A percentile compares a stretch with the other conserved stretches of the same genome.
Evolutionary conservation across 1,139 yeast species (phyloP).

Genomic region (Yamadazyma mexicana): DNA sequence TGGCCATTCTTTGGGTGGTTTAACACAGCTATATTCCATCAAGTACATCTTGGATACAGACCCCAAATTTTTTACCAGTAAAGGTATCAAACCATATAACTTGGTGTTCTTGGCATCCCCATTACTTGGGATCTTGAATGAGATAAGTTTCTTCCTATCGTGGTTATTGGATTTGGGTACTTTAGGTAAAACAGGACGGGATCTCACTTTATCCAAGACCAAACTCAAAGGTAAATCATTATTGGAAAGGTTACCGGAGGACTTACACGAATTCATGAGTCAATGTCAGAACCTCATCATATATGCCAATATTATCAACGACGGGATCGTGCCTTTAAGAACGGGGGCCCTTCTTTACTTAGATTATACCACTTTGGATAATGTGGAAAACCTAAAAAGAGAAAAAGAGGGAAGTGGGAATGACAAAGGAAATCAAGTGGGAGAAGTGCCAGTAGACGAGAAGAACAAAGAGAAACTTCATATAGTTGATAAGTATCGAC

Average conservation of each 20-base stretch:
- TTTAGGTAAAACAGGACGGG: conserved; percentile 91
- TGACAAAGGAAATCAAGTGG: conserved; percentile 9
- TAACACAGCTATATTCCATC: conserved; percentile 85
- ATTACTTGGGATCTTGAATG: conserved; percentile 75
- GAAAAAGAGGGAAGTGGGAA: conserved; percentile 12
- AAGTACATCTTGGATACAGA: conserved; percentile 62
- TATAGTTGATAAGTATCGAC: conserved; percentile 17
- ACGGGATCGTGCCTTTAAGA: conserved; percentile 88
- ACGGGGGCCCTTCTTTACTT: conserved; percentile 54
- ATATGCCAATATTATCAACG: conserved; percentile 81
- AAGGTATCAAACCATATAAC: conserved; percentile 59
- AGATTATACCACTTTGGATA: conserved; percentile 45
- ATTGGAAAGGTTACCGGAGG: conserved; percentile 73
- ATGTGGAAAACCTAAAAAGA: conserved; percentile 27
- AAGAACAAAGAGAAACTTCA: conserved; percentile 8
- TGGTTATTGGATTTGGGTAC: conserved; percentile 83
- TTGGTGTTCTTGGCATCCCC: conserved; percentile 87
- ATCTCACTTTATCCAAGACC: conserved; percentile 58
- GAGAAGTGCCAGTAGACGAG: conserved; percentile 14
- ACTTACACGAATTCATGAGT: conserved; percentile 65
- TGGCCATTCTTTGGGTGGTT: conserved; percentile 92
- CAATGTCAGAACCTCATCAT: conserved; percentile 67
- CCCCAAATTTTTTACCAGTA: conserved; percentile 57
- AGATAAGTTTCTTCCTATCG: conserved; percentile 83
- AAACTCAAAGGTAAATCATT: conserved; percentile 53